phyloP scores from a whole-genome alignment of 768 basidiomycete genomes.

The Hemileccinum impolitum region DNA sequence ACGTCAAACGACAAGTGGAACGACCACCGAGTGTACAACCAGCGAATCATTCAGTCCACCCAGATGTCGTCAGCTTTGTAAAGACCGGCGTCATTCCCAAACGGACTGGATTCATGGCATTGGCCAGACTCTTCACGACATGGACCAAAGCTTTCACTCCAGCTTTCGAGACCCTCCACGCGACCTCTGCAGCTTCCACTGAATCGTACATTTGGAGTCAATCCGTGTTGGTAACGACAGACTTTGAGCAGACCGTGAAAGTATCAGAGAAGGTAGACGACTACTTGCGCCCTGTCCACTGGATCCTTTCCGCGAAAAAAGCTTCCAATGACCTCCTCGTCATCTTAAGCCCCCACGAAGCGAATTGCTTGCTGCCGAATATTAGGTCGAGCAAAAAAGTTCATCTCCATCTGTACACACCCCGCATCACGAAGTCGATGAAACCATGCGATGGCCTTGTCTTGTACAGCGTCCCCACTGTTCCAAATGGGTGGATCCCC shows the following conservation, averaged over 20 bases:
- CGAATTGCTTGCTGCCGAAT: conserved; percentile 33
- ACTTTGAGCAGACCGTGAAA: conserved; percentile 12
- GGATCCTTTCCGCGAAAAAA: conserved; percentile 40
- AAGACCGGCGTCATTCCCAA: conserved; percentile 22
- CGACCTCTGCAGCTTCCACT: conserved; percentile 7
- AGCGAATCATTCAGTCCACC: conserved; percentile 7
- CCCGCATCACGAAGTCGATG: conserved; percentile 34
- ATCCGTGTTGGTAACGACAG: conserved; percentile 12
- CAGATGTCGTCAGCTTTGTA: conserved; percentile 9
- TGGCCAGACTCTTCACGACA: no score
- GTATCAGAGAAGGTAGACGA: conserved; percentile 22
- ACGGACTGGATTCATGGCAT: neutral
- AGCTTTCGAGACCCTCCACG: conserved; percentile 10
- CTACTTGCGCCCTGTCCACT: conserved; percentile 39
- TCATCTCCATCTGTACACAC: conserved; percentile 41
- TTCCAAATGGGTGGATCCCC: conserved; percentile 16
- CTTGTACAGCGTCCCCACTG: conserved; percentile 20
- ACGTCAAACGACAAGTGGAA: neutral
- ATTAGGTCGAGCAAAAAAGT: conserved; percentile 34
- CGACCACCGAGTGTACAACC: conserved; percentile 30
- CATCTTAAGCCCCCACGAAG: conserved; percentile 41
- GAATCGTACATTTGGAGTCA: conserved; percentile 22
- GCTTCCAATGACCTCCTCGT: conserved; percentile 31
- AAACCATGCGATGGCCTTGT: conserved; percentile 34
- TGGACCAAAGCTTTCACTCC: conserved; percentile 18